Conservation (phyloP, 2,329 filamentous ascomycete genomes). For the Penicillium sp. region DNA sequence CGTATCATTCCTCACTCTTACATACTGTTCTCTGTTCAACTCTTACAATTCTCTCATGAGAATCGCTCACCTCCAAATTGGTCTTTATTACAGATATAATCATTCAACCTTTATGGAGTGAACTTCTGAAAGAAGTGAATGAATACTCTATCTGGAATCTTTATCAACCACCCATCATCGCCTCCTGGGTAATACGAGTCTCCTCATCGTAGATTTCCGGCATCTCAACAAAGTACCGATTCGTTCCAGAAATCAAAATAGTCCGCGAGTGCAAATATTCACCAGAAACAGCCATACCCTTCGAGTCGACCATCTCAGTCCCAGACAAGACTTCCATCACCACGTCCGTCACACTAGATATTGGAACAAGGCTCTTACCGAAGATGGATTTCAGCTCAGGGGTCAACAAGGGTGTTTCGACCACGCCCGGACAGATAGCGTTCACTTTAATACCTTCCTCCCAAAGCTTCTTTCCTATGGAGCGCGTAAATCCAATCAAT, state of each 20-base stretch:
- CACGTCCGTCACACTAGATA: background rate
- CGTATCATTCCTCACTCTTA: too few relatives aligned
- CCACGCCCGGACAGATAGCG: constrained; percentile 27
- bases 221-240: constrained; percentile 23
- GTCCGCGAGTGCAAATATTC: constrained; percentile 24
- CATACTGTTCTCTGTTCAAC: too few relatives aligned
- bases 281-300: constrained; percentile 4
- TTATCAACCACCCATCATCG: constrained; percentile 4
- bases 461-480: constrained; percentile 35
- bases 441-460: constrained; percentile 41
- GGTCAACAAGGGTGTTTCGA: constrained; percentile 37
- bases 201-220: constrained; percentile 24
- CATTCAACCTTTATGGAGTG: too few relatives aligned
- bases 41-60: too few relatives aligned
- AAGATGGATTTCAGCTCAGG: constrained; percentile 16
- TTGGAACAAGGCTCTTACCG: background rate
- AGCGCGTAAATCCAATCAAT: constrained; percentile 40
- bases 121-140: too few relatives aligned
- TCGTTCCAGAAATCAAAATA: constrained; percentile 25
- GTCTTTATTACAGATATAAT: too few relatives aligned
- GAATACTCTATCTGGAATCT: too few relatives aligned
- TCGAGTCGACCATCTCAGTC: constrained; percentile 12
- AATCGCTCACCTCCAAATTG: too few relatives aligned
- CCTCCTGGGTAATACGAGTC: background rate
- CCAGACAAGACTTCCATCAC: background rate